Percentiles rank a stretch among this genome's conserved stretches.
These are phyloP conservation scores for Dichotomopilus funicola DNA, from an alignment of 2,329 filamentous ascomycete genomes.

Conservation along the genomic window DNA sequence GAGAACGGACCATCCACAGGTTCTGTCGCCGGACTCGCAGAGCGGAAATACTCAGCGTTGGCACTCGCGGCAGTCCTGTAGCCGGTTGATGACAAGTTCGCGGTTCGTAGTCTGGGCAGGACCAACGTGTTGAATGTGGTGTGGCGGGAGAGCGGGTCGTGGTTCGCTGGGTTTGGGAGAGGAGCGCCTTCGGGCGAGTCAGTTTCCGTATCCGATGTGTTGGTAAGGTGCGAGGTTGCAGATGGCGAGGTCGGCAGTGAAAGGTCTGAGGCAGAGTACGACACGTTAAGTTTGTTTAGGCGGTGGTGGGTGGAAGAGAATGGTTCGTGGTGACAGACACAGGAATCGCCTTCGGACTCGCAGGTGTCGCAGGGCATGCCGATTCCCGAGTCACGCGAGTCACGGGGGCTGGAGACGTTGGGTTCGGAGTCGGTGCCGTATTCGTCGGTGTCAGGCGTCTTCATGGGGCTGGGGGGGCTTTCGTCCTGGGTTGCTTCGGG, in stretches of 20 bases:
- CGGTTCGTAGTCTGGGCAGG: too few relatives aligned
- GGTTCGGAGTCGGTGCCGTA: background rate
- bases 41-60: background rate
- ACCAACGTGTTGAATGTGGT: too few relatives aligned
- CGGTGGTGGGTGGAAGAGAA: background rate
- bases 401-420: background rate
- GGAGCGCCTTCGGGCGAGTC: background rate
- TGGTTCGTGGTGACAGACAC: background rate
- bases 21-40: too few relatives aligned
- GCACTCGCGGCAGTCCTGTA: background rate
- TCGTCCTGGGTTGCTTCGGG: background rate
- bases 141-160: too few relatives aligned
- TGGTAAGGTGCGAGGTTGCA: too few relatives aligned
- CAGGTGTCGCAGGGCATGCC: slow-evolving; percentile 17
- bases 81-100: background rate
- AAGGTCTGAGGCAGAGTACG: too few relatives aligned
- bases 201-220: background rate
- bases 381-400: slow-evolving; percentile 20
- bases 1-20: slow-evolving; percentile 12
- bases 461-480: background rate
- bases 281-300: too few relatives aligned
- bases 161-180: too few relatives aligned
- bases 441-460: background rate
- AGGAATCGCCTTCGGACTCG: background rate
- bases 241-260: too few relatives aligned